Conservation (phyloP, 1,284 basidiomycete species). For the Rhodotorula sp. region DNA sequence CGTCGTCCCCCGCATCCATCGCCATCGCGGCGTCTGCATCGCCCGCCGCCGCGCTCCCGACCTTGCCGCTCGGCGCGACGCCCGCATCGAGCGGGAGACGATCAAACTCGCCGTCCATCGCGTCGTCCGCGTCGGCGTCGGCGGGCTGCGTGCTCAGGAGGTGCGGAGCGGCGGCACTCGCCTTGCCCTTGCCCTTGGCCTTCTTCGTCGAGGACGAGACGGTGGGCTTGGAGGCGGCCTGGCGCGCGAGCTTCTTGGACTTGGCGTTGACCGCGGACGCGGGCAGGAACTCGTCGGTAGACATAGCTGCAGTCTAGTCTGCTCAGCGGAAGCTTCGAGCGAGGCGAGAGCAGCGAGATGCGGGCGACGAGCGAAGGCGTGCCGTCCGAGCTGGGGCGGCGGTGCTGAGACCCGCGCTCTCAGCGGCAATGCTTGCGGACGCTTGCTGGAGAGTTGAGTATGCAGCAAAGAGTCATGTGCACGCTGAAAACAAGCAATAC, state of each 20-base stretch:
- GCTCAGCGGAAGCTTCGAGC: neutral
- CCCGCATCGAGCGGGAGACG: slow-evolving; percentile 26
- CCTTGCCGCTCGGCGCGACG: slow-evolving; percentile 13
- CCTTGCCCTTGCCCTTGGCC: slow-evolving; percentile 31
- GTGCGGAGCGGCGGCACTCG: slow-evolving; percentile 7
- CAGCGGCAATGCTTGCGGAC: too few relatives aligned
- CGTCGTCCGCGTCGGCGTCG: slow-evolving; percentile 1
- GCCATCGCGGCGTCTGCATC: slow-evolving; percentile 33
- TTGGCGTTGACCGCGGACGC: slow-evolving; percentile 35
- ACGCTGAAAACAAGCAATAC: too few relatives aligned
- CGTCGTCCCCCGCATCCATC: slow-evolving; percentile 31
- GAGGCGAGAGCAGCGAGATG: neutral
- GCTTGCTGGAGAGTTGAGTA: too few relatives aligned
- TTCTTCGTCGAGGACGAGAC: slow-evolving; percentile 8
- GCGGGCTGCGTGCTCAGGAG: slow-evolving; percentile 38
- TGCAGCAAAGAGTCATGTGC: too few relatives aligned
- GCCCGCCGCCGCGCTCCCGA: neutral
- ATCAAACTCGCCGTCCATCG: slow-evolving; percentile 19
- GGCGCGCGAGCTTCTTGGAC: slow-evolving; percentile 22
- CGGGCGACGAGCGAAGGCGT: too few relatives aligned
- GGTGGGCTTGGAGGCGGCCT: slow-evolving; percentile 17
- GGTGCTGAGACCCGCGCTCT: neutral
- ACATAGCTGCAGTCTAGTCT: slow-evolving; percentile 12
- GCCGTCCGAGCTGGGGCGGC: neutral
- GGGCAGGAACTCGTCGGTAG: slow-evolving; percentile 35